Conservation (phyloP, 2,329 filamentous ascomycete genomes). For the Sclerotinia minor region DNA sequence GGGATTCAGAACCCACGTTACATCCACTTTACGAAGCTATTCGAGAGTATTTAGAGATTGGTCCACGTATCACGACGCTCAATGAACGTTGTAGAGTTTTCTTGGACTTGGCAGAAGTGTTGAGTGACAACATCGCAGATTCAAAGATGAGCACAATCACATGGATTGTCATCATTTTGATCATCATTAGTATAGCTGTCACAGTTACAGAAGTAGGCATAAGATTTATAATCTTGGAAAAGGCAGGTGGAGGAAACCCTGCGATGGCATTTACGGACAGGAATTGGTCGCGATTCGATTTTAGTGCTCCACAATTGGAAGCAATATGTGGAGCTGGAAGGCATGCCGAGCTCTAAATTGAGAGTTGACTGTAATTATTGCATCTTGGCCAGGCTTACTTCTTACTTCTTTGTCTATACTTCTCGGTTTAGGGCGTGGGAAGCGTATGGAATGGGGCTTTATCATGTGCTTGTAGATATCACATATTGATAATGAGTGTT, state of each 20-base stretch:
- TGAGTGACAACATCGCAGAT: conserved; percentile 88
- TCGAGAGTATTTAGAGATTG: conserved; percentile 96
- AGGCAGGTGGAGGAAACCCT: conserved; percentile 32
- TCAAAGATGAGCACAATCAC: conserved; percentile 95
- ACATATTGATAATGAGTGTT: conserved; percentile 1
- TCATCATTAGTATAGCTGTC: conserved; percentile 85
- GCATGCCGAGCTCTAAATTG: conserved; percentile 31
- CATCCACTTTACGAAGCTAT: conserved; percentile 93
- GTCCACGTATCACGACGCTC: conserved; percentile 90
- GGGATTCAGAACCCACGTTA: conserved; percentile 93
- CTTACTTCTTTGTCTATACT: neutral
- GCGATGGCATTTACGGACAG: conserved; percentile 12
- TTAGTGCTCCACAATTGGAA: conserved; percentile 36
- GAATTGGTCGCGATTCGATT: conserved; percentile 39
- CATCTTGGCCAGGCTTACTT: neutral
- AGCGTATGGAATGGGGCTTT: neutral
- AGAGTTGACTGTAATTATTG: neutral
- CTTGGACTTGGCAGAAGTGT: conserved; percentile 90
- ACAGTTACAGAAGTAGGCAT: conserved; percentile 87
- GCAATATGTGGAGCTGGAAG: conserved; percentile 40
- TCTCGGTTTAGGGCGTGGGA: neutral
- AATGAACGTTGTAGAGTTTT: conserved; percentile 97
- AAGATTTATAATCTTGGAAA: conserved; percentile 72
- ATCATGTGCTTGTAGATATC: neutral
- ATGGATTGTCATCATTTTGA: conserved; percentile 96